Base-by-base conservation (phyloP, 495 filamentous ascomycete species). In the Choiromyces venosus region DNA sequence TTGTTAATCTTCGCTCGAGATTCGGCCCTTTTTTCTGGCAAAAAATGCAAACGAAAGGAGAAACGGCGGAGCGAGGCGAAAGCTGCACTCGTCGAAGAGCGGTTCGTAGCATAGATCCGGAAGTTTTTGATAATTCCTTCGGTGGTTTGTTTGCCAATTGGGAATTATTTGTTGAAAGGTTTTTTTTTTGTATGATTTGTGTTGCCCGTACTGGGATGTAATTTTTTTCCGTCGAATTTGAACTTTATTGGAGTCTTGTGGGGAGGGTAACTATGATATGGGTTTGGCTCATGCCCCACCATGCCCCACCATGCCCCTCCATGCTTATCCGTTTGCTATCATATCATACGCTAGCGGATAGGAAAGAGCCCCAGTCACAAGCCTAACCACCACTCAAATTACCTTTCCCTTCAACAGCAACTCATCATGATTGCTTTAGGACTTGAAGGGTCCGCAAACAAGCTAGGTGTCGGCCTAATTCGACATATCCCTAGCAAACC, bases 371-470 rank as follows among this genome's bases (percentile, higher is more conserved):
- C 5, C 46, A 29, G 9, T n/a, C 52, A 33, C 52, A 61, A 25
- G 16, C 52, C 52, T 4, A 33, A 61, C 52, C 52, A 64, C 46
- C 44, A 12, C 44, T 33, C 25, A 14, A 16, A 37, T 14, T 77
- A 70, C 76, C 29, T 21, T 35, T n/a, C 71, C 42, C 33, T 38
- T 44, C 36, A 33, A 29, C 72, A 38, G 39, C n/a, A 64, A 14
- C 36, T 61, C 82, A 83, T 71, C 74, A 91, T 91, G 89, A 92
- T 99, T 73, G 89, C 93, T 71, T 88, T 99, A 79, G 96, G 96
- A 66, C 92, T 96, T 81, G 95, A 99, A 85, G 94, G 95, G 82
- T 96, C 93, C 66, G 95, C 95, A 84, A 98, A 99, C 86, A 99
- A 99, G 82, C 87, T 99, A 67, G 95, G 95, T 77, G 90, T 98